Evolutionary conservation across 148 eudicot genomes (phyloP).

Genomic region (Chenopodium quinoa): DNA sequence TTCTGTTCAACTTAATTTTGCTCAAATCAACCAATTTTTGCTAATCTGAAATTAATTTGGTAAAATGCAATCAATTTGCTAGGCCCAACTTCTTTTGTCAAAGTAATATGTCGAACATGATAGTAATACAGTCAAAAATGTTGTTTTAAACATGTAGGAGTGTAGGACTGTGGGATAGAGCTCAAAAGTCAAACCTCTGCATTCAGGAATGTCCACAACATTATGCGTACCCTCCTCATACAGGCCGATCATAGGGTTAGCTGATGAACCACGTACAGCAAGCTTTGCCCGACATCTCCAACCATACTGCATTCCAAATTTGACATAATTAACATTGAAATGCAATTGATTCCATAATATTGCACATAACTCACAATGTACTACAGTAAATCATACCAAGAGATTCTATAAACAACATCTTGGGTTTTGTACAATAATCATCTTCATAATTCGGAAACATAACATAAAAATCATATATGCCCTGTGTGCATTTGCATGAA

Average conservation of each 20-base stretch:
- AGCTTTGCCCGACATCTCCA: constrained; percentile 99
- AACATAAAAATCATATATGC: neutral
- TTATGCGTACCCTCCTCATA: constrained; percentile 94
- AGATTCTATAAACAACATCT: neutral
- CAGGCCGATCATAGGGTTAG: constrained; percentile 74
- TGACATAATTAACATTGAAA: neutral
- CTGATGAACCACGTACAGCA: constrained; percentile 85
- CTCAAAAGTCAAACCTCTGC: constrained; percentile 82
- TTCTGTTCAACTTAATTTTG: neutral
- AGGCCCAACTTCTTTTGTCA: neutral
- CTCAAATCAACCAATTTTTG: neutral
- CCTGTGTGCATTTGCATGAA: neutral
- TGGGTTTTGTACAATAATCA: neutral
- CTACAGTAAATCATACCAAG: neutral
- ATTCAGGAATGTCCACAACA: constrained; percentile 82
- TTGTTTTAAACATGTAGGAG: neutral
- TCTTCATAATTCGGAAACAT: neutral
- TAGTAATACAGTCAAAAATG: neutral
- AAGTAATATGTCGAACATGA: neutral
- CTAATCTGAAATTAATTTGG: too few species aligned
- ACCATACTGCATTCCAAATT: constrained; percentile 53
- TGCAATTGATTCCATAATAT: neutral
- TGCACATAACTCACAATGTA: neutral
- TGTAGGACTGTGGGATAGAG: neutral
- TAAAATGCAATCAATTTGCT: too few species aligned